Evolutionary conservation across 208 protist species (phyloP).

Genomic region (Herpetomonas tarakana): DNA sequence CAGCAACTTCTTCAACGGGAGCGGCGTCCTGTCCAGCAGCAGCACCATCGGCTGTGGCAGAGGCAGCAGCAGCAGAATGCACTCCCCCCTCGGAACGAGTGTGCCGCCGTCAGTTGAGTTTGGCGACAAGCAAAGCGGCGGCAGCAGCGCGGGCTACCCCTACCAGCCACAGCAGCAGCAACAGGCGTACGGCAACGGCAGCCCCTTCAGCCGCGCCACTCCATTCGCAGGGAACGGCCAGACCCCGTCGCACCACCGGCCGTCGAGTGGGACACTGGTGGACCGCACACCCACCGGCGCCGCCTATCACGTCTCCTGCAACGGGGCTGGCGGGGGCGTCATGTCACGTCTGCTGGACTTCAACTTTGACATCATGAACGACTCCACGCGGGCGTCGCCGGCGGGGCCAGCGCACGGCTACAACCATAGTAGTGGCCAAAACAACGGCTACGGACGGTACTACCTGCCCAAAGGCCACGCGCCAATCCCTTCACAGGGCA

Average conservation of each 20-base stretch:
- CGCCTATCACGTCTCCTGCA: too few species aligned
- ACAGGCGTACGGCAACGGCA: constrained; percentile 4
- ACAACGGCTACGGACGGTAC: too few species aligned
- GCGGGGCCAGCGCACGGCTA: too few species aligned
- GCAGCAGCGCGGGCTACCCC: too few species aligned
- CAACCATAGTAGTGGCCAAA: too few species aligned
- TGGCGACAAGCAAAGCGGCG: too few species aligned
- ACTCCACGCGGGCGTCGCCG: not conserved
- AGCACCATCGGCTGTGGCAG: constrained; percentile 1
- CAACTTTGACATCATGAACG: constrained; percentile 7
- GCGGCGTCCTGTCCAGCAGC: constrained; percentile 6
- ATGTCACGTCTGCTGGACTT: not conserved
- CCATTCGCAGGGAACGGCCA: not conserved
- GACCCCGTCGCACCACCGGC: too few species aligned
- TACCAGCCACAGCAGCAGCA: too few species aligned
- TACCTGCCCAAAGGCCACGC: too few species aligned
- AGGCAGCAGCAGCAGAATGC: not conserved
- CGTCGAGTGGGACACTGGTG: not conserved
- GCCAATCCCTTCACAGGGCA: too few species aligned
- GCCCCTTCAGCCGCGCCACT: constrained; percentile 7
- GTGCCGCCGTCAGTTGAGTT: too few species aligned
- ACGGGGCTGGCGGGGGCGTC: too few species aligned
- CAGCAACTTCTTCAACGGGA: constrained; percentile 20
- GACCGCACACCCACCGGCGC: constrained; percentile 9
- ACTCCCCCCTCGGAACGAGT: not conserved